A percentile compares a stretch with the other conserved stretches of the same genome.
Conservation (phyloP, 78 protist species). For the Pelomyxa schiedti region DNA sequence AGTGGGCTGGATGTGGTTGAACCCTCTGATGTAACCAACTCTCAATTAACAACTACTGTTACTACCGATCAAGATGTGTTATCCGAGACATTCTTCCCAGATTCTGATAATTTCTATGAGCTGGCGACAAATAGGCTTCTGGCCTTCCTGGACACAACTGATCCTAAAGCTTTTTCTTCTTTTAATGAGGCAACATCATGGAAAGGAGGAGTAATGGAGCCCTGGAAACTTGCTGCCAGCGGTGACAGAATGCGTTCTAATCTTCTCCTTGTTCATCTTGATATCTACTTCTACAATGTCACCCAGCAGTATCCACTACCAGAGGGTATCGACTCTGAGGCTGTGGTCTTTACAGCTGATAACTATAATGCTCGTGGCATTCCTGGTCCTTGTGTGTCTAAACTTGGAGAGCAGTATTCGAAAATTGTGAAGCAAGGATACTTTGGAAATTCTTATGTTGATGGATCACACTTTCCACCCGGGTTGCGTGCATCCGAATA, state of each 20-base stretch:
- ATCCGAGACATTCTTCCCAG: background rate
- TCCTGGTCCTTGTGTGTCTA: background rate
- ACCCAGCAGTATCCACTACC: background rate
- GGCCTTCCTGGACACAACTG: background rate
- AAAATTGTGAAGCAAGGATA: background rate
- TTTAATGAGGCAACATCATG: background rate
- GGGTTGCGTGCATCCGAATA: background rate
- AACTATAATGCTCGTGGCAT: background rate
- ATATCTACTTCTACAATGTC: background rate
- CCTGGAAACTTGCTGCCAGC: background rate
- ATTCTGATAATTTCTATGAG: background rate
- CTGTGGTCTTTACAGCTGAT: background rate
- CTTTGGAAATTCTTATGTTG: background rate
- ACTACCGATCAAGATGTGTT: background rate
- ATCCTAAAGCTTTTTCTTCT: background rate
- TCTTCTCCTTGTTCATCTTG: background rate
- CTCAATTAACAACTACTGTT: background rate
- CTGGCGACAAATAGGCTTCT: background rate
- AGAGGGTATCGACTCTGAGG: background rate
- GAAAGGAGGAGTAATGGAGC: background rate
- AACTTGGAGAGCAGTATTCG: background rate
- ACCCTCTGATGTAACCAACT: background rate
- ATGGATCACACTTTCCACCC: background rate
- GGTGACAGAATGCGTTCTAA: background rate
- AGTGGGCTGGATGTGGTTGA: background rate